Base-by-base conservation (phyloP, 2,329 filamentous ascomycete genomes). In the Fusarium sp. region DNA sequence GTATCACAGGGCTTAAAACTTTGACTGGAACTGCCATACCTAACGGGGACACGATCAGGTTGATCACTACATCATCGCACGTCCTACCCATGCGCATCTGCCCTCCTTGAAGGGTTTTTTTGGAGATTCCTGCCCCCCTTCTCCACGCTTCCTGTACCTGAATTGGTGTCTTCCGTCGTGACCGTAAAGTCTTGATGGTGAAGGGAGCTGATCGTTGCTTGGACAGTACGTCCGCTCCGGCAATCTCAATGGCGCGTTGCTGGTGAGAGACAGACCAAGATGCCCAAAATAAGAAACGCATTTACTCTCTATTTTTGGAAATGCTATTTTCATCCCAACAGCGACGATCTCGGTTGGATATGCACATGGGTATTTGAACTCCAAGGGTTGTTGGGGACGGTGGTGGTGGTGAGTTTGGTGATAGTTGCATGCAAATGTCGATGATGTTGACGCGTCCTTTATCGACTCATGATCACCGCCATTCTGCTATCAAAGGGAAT, bases 1-100 rank as follows among this genome's bases (percentile, higher is more conserved):
- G 59, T 64, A 52, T 59, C 49, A 55, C 72, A 74, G 60, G 72
- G 68, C 72, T 69, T 44, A 58, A 56, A 62, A 44, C 33, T 62
- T 61, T 69, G 72, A 59, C 36, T 63, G 68, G 72, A 55, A 56
- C 68, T 74, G 72, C 56, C 60, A 75, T 69, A 64, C 72, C 72
- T n/a, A 74, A 74, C 42, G 41, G 41, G 72, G 72, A 66, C 56
- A 75, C 60, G 26, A 55, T 66, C 54, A 55, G 59, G 72, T 66
- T 73, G 72, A 74, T 74, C 72, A 75, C 72, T 74, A 75, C 72
- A 74, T 74, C 72, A 75, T 74, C 64, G 63, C 48, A 74, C 72
- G 54, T 75, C 64, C 59, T 60, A 74, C 72, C 72, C 72, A 72
- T 75, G 72, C 61, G 60, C 63, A 57, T 72, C 68, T 74, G 55